Evolutionary conservation across 495 filamentous ascomycete genomes (phyloP).

Genomic region (Penicillium tannophilum): DNA sequence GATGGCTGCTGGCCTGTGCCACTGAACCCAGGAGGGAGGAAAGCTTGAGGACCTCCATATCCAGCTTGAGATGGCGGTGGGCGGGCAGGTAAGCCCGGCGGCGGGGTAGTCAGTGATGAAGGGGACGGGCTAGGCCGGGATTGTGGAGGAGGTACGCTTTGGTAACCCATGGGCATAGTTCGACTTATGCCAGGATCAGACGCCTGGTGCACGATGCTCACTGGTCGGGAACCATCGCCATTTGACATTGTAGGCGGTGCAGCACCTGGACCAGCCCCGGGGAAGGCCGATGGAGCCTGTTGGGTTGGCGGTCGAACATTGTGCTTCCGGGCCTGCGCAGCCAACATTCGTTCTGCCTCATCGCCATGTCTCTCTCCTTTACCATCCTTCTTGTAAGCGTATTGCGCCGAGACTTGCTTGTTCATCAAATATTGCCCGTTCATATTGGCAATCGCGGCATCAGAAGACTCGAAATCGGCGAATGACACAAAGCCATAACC

Average conservation of each 20-base stretch:
- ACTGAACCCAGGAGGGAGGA: slow-evolving; percentile 59
- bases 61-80: slow-evolving; percentile 78
- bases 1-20: slow-evolving; percentile 43
- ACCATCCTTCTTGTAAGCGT: slow-evolving; percentile 99
- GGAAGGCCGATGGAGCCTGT: slow-evolving; percentile 50
- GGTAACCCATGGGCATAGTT: slow-evolving; percentile 38
- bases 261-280: slow-evolving; percentile 35
- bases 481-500: slow-evolving; percentile 98
- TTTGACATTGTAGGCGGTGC: slow-evolving; percentile 58
- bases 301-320: slow-evolving; percentile 78
- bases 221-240: slow-evolving; percentile 46
- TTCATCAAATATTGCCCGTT: slow-evolving; percentile 97
- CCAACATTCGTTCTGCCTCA: slow-evolving; percentile 88
- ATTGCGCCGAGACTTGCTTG: slow-evolving; percentile 93
- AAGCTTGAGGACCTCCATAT: slow-evolving; percentile 75
- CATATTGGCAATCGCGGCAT: slow-evolving; percentile 90
- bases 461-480: slow-evolving; percentile 90
- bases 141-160: slow-evolving; percentile 45
- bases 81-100: slow-evolving; percentile 74
- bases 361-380: slow-evolving; percentile 97
- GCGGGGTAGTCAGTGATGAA: slow-evolving; percentile 62
- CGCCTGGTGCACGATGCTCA: slow-evolving; percentile 36
- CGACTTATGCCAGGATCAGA: slow-evolving; percentile 40
- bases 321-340: slow-evolving; percentile 89
- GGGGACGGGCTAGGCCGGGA: slow-evolving; percentile 42